Conservation (phyloP, 805 yeast genomes). For the Zygosaccharomyces pseudorouxii region DNA sequence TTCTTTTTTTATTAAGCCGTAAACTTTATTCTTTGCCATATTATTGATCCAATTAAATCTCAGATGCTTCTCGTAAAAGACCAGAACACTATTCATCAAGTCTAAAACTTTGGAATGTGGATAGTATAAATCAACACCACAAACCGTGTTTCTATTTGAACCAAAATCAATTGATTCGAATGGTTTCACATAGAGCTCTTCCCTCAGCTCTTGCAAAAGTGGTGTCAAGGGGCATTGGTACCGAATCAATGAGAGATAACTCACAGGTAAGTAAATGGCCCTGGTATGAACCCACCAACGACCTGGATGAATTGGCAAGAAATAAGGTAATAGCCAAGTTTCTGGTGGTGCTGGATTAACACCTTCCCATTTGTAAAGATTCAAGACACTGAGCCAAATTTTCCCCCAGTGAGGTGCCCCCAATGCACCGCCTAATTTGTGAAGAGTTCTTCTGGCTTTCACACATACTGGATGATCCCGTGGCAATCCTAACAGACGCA, state of each 20-base stretch:
- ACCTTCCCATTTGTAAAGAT: slow-evolving; percentile 89
- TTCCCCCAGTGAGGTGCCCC: slow-evolving; percentile 98
- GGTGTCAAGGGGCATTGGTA: slow-evolving; percentile 58
- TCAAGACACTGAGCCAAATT: slow-evolving; percentile 77
- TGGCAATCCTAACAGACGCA: slow-evolving; percentile 74
- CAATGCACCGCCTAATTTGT: slow-evolving; percentile 79
- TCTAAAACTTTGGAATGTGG: slow-evolving; percentile 78
- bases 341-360: slow-evolving; percentile 99
- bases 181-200: slow-evolving; percentile 68
- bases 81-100: slow-evolving; percentile 53
- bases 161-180: slow-evolving; percentile 65
- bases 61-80: slow-evolving; percentile 60
- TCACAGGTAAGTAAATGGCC: slow-evolving; percentile 82
- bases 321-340: slow-evolving; percentile 80
- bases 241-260: slow-evolving; percentile 63
- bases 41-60: slow-evolving; percentile 72
- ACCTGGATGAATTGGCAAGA: slow-evolving; percentile 83
- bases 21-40: slow-evolving; percentile 47
- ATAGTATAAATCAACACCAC: slow-evolving; percentile 89
- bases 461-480: slow-evolving; percentile 70
- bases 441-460: slow-evolving; percentile 69
- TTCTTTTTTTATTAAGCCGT: slow-evolving; percentile 68
- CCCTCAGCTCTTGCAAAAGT: slow-evolving; percentile 58
- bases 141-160: slow-evolving; percentile 72
- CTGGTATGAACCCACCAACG: slow-evolving; percentile 99